Percentiles rank a stretch among this genome's conserved stretches.
phyloP scores from a whole-genome alignment of 257 asterid genomes.

The Voacanga thouarsii region DNA sequence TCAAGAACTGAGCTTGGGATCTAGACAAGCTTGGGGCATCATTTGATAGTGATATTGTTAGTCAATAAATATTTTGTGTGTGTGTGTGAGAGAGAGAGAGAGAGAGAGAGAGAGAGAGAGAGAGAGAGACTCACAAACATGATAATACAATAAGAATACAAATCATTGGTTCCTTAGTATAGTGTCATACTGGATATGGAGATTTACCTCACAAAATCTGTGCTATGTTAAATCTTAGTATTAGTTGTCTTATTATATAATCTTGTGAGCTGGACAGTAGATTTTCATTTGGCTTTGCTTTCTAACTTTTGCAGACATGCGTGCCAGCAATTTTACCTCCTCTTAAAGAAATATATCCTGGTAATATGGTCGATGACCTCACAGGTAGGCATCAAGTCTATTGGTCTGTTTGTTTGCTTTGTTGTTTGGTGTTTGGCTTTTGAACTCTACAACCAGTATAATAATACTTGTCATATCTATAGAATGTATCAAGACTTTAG shows the following conservation, averaged over 20 bases:
- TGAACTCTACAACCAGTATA: neutral
- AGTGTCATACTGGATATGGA: neutral
- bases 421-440: neutral
- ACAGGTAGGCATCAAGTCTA: slow-evolving; percentile 40
- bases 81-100: no score
- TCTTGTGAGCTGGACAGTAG: neutral
- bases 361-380: slow-evolving; percentile 76
- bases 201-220: neutral
- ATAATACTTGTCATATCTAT: neutral
- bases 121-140: no score
- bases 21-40: neutral
- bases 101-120: no score
- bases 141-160: no score
- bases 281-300: slow-evolving; percentile 14
- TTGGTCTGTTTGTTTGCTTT: neutral
- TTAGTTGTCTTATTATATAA: neutral
- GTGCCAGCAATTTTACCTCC: slow-evolving; percentile 88
- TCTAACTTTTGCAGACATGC: slow-evolving; percentile 64
- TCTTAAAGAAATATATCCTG: slow-evolving; percentile 80
- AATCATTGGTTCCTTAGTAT: neutral
- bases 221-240: neutral
- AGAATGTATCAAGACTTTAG: neutral
- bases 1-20: neutral
- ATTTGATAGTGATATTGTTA: neutral
- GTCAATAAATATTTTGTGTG: no score